Evolutionary conservation across 352 stramenopile genomes (phyloP).

Genomic region (Pythium rhizo-oryzae): DNA sequence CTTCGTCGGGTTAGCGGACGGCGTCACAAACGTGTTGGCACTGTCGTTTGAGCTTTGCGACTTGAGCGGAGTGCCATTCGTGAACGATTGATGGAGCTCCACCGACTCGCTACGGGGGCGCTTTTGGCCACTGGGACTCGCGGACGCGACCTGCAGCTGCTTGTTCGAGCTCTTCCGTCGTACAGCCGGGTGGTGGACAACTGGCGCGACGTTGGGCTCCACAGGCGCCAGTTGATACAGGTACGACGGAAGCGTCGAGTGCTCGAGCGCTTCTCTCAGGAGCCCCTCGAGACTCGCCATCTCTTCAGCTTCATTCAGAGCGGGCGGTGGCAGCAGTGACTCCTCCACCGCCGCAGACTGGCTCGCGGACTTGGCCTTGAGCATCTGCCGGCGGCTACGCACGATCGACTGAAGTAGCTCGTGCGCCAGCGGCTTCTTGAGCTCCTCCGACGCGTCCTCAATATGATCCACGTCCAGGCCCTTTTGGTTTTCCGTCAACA

Average conservation of each 20-base stretch:
- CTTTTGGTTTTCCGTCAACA: constrained; percentile 46
- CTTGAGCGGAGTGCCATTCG: constrained; percentile 19
- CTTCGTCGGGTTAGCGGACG: constrained; percentile 14
- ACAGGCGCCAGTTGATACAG: constrained; percentile 22
- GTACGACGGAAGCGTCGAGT: constrained; percentile 26
- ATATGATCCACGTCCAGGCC: constrained; percentile 46
- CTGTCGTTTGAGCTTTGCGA: neutral
- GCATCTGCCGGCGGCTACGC: constrained; percentile 75
- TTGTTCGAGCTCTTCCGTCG: constrained; percentile 43
- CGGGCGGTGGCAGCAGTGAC: neutral
- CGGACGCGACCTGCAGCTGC: neutral
- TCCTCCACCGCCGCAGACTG: neutral
- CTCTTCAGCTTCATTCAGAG: constrained; percentile 10
- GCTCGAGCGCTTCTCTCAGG: constrained; percentile 26
- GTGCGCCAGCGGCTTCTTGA: constrained; percentile 45
- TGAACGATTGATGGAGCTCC: constrained; percentile 22
- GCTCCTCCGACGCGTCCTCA: constrained; percentile 27
- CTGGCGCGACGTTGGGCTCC: constrained; percentile 9
- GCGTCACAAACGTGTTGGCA: constrained; percentile 17
- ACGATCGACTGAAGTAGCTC: constrained; percentile 68
- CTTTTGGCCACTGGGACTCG: constrained; percentile 2
- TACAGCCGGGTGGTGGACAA: constrained; percentile 64
- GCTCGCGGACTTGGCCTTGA: constrained; percentile 52
- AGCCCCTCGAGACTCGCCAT: constrained; percentile 27
- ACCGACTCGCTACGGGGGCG: constrained; percentile 22